Conservation (phyloP, 768 basidiomycete species). For the Cystobasidium tubakii region DNA sequence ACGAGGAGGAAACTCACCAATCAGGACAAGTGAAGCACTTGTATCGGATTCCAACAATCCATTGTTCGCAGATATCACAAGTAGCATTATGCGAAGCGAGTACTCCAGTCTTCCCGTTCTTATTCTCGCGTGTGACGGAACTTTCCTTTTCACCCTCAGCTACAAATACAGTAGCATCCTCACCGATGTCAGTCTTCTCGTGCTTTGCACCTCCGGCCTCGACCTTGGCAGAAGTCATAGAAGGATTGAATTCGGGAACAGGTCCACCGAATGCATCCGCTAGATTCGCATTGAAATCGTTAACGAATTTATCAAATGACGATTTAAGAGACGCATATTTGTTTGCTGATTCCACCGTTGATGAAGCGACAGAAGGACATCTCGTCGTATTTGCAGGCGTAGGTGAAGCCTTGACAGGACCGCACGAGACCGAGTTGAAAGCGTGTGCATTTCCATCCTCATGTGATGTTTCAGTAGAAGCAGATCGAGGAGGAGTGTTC, state of each 20-base stretch:
- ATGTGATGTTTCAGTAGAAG: not conserved
- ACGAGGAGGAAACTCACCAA: slow-evolving; percentile 49
- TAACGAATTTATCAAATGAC: slow-evolving; percentile 57
- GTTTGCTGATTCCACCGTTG: not conserved
- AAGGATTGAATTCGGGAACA: not conserved
- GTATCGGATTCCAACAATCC: slow-evolving; percentile 65
- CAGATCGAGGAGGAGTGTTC: not conserved
- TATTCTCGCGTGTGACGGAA: slow-evolving; percentile 48
- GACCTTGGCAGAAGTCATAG: not conserved
- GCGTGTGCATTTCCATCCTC: not conserved
- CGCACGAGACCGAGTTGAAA: not conserved
- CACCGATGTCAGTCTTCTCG: no score
- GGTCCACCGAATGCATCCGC: slow-evolving; percentile 38
- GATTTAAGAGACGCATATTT: slow-evolving; percentile 47
- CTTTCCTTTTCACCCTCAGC: slow-evolving; percentile 6
- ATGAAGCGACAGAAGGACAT: not conserved
- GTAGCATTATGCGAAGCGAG: slow-evolving; percentile 56
- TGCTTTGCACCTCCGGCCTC: not conserved
- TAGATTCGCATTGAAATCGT: slow-evolving; percentile 56
- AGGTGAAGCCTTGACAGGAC: not conserved
- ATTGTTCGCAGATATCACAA: slow-evolving; percentile 72
- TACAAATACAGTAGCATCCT: not conserved
- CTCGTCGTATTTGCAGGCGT: not conserved
- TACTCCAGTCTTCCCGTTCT: slow-evolving; percentile 7
- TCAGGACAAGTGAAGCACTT: slow-evolving; percentile 73